Evolutionary conservation across 345 rosid species (phyloP), one percentile per base, ranked within the genome.

Genomic region (Aegle marmelos): DNA sequence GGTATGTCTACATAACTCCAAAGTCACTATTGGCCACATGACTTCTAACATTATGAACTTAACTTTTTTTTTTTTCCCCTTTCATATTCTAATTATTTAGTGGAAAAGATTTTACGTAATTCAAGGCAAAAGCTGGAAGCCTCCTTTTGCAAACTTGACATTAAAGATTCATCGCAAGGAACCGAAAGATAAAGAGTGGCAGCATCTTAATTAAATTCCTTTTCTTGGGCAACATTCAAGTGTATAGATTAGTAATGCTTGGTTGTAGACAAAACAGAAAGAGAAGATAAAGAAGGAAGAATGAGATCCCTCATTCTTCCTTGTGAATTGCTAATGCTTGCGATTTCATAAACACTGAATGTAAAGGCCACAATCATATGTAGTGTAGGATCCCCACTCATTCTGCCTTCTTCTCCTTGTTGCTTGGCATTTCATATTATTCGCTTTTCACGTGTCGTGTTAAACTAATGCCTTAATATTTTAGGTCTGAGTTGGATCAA

Each of bases 81-180:
- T 17, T 33, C 41, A 17, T 31, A 7, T 14, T 63, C 37, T 30
- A 17, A 63, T 31, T 8, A 31, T 16, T 63, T 19, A 2, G 9
- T 7, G 24, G 39, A 31, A 7, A 16, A 53, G 19, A 53, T 53
- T 53, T 14, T 19, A 53, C 57, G 4, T 53, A 1, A 53, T 53
- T 11, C 65, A 57, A 57, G 65, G 30, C 50, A 57, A 72, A 72
- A 72, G 53, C 37, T 60, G 37, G 48, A 37, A 50, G 50, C 34
- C 34, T 58, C 17, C 25, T 73, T 73, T 37, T 37, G 27, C 36
- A 73, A 74, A 60, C 68, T 74, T 60, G 25, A 27, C n/a, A 60
- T 17, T 25, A 8, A 74, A 36, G 66, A 59, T 59, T 34, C 33
- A 73, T 9, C 63, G 56, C 28, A 56, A 70, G 34, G 63, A 56